A percentile compares a stretch with the other conserved stretches of the same genome.
phyloP scores from a whole-genome alignment of 2,329 filamentous ascomycete species.

The Penicillium vulpinum region DNA sequence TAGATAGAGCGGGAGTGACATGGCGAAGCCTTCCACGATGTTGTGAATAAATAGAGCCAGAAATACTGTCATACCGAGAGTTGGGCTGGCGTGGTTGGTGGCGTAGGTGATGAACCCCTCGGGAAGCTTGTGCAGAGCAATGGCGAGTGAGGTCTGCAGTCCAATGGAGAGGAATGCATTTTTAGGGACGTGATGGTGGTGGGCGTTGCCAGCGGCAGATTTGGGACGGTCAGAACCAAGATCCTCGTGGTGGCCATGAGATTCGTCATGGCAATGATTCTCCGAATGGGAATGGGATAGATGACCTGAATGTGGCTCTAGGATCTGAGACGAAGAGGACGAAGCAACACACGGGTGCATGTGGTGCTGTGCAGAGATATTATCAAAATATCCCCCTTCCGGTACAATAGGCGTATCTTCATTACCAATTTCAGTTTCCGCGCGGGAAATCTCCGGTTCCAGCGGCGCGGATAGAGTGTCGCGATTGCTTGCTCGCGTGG shows the following conservation, averaged over 20 bases:
- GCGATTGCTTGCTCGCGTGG: constrained; percentile 15
- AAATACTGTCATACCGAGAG: constrained; percentile 87
- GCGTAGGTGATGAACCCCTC: constrained; percentile 88
- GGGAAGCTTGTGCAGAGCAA: constrained; percentile 93
- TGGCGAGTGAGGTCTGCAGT: constrained; percentile 93
- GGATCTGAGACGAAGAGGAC: constrained; percentile 11
- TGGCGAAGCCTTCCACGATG: constrained; percentile 93
- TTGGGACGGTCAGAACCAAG: constrained; percentile 9
- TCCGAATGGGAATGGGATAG: not conserved
- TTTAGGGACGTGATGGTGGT: constrained; percentile 92
- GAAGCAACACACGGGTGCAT: not conserved
- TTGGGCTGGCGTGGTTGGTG: constrained; percentile 92
- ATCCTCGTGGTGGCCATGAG: constrained; percentile 13
- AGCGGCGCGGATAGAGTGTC: constrained; percentile 20
- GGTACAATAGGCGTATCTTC: not conserved
- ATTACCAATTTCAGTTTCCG: not conserved
- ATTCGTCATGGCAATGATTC: not conserved
- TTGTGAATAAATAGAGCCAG: constrained; percentile 97
- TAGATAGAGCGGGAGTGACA: constrained; percentile 90
- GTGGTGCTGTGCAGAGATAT: constrained; percentile 10
- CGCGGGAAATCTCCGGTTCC: constrained; percentile 14
- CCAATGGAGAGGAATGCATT: constrained; percentile 94
- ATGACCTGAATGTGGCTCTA: constrained; percentile 5
- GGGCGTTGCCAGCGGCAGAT: constrained; percentile 45
- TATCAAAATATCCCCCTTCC: constrained; percentile 18